Evolutionary conservation across 2,329 filamentous ascomycete genomes (phyloP).

Genomic region (Claviceps spartinae): DNA sequence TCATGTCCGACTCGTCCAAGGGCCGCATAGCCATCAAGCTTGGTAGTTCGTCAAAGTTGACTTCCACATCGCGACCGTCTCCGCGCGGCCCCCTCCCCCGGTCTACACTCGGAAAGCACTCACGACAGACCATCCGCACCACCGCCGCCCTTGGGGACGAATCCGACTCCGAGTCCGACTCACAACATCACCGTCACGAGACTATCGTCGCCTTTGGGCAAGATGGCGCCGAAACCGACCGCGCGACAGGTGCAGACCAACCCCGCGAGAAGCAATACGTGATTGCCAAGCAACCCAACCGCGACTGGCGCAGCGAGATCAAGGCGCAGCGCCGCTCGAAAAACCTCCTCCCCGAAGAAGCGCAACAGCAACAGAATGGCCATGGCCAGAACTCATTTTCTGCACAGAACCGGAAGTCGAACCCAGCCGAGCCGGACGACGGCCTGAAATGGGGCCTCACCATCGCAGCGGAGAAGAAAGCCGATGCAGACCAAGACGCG

Average conservation of each 20-base stretch:
- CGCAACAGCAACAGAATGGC: constrained; percentile 28
- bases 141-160: constrained; percentile 19
- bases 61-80: not conserved
- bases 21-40: constrained; percentile 39
- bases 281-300: constrained; percentile 45
- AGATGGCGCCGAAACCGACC: constrained; percentile 29
- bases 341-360: constrained; percentile 45
- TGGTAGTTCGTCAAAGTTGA: constrained; percentile 16
- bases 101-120: constrained; percentile 35
- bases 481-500: not conserved
- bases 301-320: constrained; percentile 47
- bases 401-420: constrained; percentile 1
- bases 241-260: constrained; percentile 15
- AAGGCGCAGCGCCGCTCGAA: constrained; percentile 33
- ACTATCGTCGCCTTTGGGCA: constrained; percentile 36
- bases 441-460: constrained; percentile 36
- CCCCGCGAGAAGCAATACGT: constrained; percentile 30
- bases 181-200: constrained; percentile 24
- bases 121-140: constrained; percentile 22
- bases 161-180: constrained; percentile 29
- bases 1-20: constrained; percentile 25
- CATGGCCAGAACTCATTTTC: not conserved
- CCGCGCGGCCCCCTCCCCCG: constrained; percentile 20
- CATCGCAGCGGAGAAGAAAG: constrained; percentile 27
- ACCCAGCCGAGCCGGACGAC: not conserved